Percentiles rank a stretch among this genome's conserved stretches.
phyloP scores from a whole-genome alignment of 345 rosid species.

The thale cress (Arabidopsis thaliana) region DNA sequence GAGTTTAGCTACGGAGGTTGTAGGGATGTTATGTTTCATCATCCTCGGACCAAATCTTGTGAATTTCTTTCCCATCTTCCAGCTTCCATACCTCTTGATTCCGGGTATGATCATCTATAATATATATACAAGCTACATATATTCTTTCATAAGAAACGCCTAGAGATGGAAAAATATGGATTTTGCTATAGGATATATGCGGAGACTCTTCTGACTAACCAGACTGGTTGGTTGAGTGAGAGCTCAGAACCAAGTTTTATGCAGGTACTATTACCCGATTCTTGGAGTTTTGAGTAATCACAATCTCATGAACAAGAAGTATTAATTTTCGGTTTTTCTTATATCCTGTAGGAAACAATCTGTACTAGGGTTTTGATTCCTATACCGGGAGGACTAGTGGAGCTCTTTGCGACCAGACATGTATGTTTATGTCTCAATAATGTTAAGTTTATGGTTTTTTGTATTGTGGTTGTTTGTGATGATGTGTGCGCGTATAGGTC shows the following conservation, averaged over 20 bases:
- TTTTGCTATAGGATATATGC: slow-evolving; percentile 61
- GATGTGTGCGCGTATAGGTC: slow-evolving; percentile 50
- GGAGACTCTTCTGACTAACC: slow-evolving; percentile 69
- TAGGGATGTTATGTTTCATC: slow-evolving; percentile 72
- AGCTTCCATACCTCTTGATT: slow-evolving; percentile 64
- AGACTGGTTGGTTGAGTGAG: slow-evolving; percentile 70
- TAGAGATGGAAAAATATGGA: background rate
- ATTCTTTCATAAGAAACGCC: background rate
- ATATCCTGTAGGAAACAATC: slow-evolving; percentile 57
- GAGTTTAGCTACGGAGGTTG: slow-evolving; percentile 64
- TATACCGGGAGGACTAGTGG: slow-evolving; percentile 76
- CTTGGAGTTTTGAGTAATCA: background rate
- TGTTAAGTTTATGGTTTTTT: background rate
- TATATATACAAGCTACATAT: background rate
- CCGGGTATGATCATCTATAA: slow-evolving; percentile 51
- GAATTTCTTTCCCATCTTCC: slow-evolving; percentile 72
- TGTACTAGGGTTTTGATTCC: slow-evolving; percentile 91
- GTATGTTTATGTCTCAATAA: slow-evolving; percentile 43
- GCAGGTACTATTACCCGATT: slow-evolving; percentile 46
- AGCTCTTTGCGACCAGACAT: slow-evolving; percentile 76
- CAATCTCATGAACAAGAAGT: slow-evolving; percentile 8
- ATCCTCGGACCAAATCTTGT: slow-evolving; percentile 69
- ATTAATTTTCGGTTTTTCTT: background rate
- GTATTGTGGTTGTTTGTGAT: background rate
- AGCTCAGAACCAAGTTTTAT: slow-evolving; percentile 52